phyloP scores from a whole-genome alignment of 495 filamentous ascomycete species.

The Trichoderma erinaceum region DNA sequence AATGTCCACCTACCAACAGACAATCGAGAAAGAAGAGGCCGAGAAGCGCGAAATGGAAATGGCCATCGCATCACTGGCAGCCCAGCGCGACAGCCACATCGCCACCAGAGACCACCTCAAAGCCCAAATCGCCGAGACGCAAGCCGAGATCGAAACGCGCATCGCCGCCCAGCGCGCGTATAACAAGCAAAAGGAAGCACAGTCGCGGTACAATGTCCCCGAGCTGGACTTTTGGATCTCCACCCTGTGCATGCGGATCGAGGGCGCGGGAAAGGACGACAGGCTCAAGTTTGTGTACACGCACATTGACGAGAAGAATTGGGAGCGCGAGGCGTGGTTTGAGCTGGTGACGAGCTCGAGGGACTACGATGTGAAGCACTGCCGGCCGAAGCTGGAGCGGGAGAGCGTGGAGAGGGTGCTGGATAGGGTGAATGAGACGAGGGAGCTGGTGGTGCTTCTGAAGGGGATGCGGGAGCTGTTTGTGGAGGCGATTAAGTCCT shows the following conservation, averaged over 20 bases:
- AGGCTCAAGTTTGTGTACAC: conserved; percentile 85
- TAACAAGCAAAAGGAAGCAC: conserved; percentile 62
- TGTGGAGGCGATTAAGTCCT: conserved; percentile 50
- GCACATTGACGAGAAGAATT: conserved; percentile 80
- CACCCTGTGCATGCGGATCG: conserved; percentile 80
- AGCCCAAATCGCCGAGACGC: conserved; percentile 71
- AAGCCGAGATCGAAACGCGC: conserved; percentile 55
- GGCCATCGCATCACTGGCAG: conserved; percentile 66
- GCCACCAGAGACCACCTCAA: conserved; percentile 65
- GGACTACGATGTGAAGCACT: conserved; percentile 77
- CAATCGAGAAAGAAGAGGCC: conserved; percentile 75
- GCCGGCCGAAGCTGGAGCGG: conserved; percentile 70
- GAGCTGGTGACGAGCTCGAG: conserved; percentile 73
- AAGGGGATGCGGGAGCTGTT: conserved; percentile 93
- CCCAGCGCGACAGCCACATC: conserved; percentile 69
- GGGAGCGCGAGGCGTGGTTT: conserved; percentile 89
- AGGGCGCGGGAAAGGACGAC: conserved; percentile 79
- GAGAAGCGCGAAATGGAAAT: conserved; percentile 85
- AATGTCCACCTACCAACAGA: conserved; percentile 67
- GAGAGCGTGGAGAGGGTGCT: conserved; percentile 65
- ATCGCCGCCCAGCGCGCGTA: conserved; percentile 47
- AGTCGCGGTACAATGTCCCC: conserved; percentile 78
- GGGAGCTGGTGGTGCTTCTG: conserved; percentile 72
- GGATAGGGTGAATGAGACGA: conserved; percentile 72
- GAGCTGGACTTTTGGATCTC: conserved; percentile 95